Evolutionary conservation across 169 alveolate genomes (phyloP).

Genomic region (Babesia divergens): DNA sequence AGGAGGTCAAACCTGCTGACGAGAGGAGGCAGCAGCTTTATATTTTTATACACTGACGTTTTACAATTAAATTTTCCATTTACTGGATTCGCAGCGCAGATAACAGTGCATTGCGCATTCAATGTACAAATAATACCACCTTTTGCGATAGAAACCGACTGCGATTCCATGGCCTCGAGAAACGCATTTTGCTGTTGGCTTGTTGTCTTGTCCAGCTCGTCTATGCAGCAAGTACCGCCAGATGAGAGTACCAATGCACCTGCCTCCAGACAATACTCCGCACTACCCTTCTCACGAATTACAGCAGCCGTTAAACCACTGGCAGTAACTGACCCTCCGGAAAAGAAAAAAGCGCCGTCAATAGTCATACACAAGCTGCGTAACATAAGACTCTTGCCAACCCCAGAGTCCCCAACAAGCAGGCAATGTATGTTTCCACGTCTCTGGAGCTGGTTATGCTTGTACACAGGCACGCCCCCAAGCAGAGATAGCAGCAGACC

Average conservation of each 20-base stretch:
- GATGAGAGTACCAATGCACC: conserved; percentile 92
- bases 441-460: conserved; percentile 32
- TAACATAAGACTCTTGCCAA: conserved; percentile 66
- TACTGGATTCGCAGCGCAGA: conserved; percentile 72
- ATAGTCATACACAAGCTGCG: conserved; percentile 63
- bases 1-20: conserved; percentile 79
- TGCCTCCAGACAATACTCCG: conserved; percentile 87
- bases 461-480: conserved; percentile 69
- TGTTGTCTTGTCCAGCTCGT: conserved; percentile 83
- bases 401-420: conserved; percentile 70
- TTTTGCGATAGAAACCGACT: conserved; percentile 75
- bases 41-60: conserved; percentile 59
- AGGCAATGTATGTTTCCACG: conserved; percentile 68
- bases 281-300: conserved; percentile 74
- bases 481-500: conserved; percentile 67
- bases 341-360: conserved; percentile 52
- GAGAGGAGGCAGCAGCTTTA: conserved; percentile 74
- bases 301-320: conserved; percentile 88
- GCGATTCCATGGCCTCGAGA: conserved; percentile 92
- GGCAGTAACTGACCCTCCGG: conserved; percentile 83
- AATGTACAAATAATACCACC: conserved; percentile 78
- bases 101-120: conserved; percentile 68
- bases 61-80: conserved; percentile 61
- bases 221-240: conserved; percentile 91
- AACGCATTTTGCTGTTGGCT: conserved; percentile 81